phyloP scores from a whole-genome alignment of 495 filamentous ascomycete genomes.

The Amorphotheca resinae region DNA sequence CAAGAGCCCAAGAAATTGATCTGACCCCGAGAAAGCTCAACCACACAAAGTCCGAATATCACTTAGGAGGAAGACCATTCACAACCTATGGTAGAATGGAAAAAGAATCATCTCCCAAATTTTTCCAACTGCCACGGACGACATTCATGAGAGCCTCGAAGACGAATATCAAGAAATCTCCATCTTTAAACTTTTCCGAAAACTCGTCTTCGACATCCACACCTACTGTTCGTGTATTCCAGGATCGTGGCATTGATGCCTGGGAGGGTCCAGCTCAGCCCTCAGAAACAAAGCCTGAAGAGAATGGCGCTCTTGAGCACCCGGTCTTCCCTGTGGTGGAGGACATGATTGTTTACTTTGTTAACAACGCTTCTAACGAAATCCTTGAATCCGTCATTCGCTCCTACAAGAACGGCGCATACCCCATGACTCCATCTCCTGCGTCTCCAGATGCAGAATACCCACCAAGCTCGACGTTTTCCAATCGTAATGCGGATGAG shows the following conservation, averaged over 20 bases:
- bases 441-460: not conserved
- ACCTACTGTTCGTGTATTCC: not conserved
- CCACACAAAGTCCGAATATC: not conserved
- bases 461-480: not conserved
- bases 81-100: not conserved
- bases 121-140: slow-evolving; percentile 6
- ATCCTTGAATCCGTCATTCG: slow-evolving; percentile 18
- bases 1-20: not conserved
- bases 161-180: slow-evolving; percentile 14
- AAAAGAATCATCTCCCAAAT: not conserved
- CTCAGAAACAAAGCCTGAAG: not conserved
- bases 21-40: not conserved
- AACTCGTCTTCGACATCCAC: slow-evolving; percentile 2
- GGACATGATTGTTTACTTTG: slow-evolving; percentile 18
- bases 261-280: not conserved
- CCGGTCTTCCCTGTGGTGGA: slow-evolving; percentile 18
- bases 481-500: not conserved
- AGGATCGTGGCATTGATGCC: slow-evolving; percentile 16
- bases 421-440: slow-evolving; percentile 6
- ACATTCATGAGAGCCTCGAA: slow-evolving; percentile 13
- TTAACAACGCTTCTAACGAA: slow-evolving; percentile 2
- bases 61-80: slow-evolving; percentile 1
- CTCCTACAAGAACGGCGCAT: slow-evolving; percentile 14
- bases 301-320: slow-evolving; percentile 1
- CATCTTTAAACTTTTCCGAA: not conserved